Base-by-base conservation (phyloP, 2,329 filamentous ascomycete genomes). In the Biscogniauxia sp. region DNA sequence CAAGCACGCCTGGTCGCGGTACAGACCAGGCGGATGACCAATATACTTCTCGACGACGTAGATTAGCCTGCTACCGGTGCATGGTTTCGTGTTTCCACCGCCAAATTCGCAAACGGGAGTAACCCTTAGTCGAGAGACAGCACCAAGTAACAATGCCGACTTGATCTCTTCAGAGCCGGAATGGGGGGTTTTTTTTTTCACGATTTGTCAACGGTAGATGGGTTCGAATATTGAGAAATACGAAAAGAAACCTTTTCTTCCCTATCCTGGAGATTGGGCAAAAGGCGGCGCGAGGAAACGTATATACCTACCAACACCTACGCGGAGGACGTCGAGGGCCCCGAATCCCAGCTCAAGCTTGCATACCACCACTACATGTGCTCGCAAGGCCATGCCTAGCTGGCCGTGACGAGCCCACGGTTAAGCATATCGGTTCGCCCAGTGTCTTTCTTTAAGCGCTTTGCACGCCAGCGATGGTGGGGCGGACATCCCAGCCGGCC, bases 371-470 rank as follows among this genome's bases (percentile, higher is more conserved):
- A 58, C 62, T 57, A 23, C 64, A 67, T 59, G 63, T 61, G 64
- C 61, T 65, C 54, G 58, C 54, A 60, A 54, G 60, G 51, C 54
- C 52, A 55, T 51, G 56, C 45, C 55, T 50, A 56, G 51, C 45
- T 61, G 61, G 62, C 57, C 60, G 61, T 62, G 64, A 64, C 60
- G 58, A 59, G 60, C 57, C 54, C 54, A 41, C 59, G 49, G 45
- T 28, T 51, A 58, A 54, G 62, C 57, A 57, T 56, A 53, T 66
- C 28, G 57, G 53, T 62, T 65, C 59, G 60, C 54, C 57, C 62
- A 57, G 59, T 60, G 63, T 56, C 61, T 56, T 64, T 56, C 25
- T 58, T 62, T 71, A 71, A 71, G 69, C 69, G 69, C 69, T 66
- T 57, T 63, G 69, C 59, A 61, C 63, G 60, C 58, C 59, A 61